Evolutionary conservation across 257 asterid species (phyloP), one percentile per base, ranked within the genome.

Genomic region (Verbascum thapsus): DNA sequence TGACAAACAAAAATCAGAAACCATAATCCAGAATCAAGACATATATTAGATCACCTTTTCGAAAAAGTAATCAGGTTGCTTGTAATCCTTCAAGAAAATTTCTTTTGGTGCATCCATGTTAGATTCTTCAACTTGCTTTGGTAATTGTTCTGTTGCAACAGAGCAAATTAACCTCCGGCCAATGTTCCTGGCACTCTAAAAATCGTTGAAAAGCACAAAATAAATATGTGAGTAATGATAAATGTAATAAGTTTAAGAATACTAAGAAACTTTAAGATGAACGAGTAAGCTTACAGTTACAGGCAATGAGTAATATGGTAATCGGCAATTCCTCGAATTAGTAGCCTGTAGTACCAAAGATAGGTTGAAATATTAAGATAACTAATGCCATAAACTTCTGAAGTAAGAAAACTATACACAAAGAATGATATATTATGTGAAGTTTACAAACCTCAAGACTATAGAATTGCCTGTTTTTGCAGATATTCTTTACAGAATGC

Each of bases 51-150:
- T 15, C 82, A 90, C 97, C 79, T 79, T 70, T 17, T 94, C 97
- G 65, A 94, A 90, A 60, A 74, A 90, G 76, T 87, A 94, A 64
- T 83, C 91, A 16, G 99, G 96, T 72, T 83, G 89, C 75, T 87
- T 87, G 85, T 90, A 90, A 71, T 94, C 99, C 85, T 90, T 94
- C 13, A 94, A 72, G 40, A 85, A 94, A 20, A 94, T 90, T 84
- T 94, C 99, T 72, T 85, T 90, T 66, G 96, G 97, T 53, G 81
- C 23, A 63, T 85, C 95, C 99, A 90, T 89, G 9, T 37, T 72
- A 42, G 83, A 68, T 68, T 91, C 96, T 74, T 81, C 95, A 15
- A 61, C 79, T 82, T 77, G 84, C 72, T 82, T 85, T 7, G 89
- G 58, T 49, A 68, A 44, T 53, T 81, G 70, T 66, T 87, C 94